Evolutionary conservation across 768 basidiomycete species (phyloP).

Genomic region (Trametes punicea): DNA sequence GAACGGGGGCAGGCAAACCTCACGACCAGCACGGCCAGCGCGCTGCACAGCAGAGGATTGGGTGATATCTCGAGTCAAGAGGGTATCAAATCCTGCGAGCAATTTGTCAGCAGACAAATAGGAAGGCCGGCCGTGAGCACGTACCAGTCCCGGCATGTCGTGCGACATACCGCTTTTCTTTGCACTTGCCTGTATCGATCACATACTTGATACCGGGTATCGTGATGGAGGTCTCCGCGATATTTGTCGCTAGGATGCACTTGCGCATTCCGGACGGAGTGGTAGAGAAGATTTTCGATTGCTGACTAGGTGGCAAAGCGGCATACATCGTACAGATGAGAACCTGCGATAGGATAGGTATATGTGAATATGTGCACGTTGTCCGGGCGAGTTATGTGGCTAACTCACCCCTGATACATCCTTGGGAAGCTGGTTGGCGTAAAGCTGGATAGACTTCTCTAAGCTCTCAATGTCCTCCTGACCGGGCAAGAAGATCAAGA

Average conservation of each 20-base stretch:
- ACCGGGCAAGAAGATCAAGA: constrained; percentile 92
- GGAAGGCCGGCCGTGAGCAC: not conserved
- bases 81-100: constrained; percentile 78
- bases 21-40: constrained; percentile 95
- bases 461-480: constrained; percentile 96
- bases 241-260: constrained; percentile 95
- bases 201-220: constrained; percentile 96
- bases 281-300: constrained; percentile 71
- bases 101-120: not conserved
- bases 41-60: constrained; percentile 91
- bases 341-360: too few relatives aligned
- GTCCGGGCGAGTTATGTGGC: not conserved
- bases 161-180: constrained; percentile 86
- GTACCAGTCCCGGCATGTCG: constrained; percentile 65
- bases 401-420: constrained; percentile 47
- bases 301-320: constrained; percentile 72
- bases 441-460: constrained; percentile 66
- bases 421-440: constrained; percentile 65
- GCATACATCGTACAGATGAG: constrained; percentile 82
- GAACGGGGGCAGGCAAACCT: constrained; percentile 42
- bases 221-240: constrained; percentile 97
- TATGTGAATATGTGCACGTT: not conserved
- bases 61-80: constrained; percentile 79
- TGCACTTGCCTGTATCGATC: constrained; percentile 93
- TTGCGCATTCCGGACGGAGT: constrained; percentile 72